phyloP scores from a whole-genome alignment of 495 filamentous ascomycete species.

The Daldinia concentrica region DNA sequence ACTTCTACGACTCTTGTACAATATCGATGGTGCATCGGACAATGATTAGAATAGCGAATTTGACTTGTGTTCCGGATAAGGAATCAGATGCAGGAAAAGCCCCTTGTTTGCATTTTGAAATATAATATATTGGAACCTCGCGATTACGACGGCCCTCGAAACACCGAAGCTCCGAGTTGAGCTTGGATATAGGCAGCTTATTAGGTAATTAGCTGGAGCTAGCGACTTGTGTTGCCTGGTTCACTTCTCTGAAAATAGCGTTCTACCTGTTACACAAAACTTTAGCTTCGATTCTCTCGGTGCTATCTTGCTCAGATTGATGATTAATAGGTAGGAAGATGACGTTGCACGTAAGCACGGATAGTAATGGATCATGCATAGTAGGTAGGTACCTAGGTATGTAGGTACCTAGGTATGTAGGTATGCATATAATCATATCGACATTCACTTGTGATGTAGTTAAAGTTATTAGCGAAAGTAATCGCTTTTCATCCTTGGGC shows the following conservation, averaged over 20 bases:
- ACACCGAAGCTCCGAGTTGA: conserved; percentile 20
- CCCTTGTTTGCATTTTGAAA: background rate
- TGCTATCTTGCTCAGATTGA: conserved; percentile 12
- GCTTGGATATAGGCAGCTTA: background rate
- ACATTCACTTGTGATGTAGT: background rate
- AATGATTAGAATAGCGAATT: background rate
- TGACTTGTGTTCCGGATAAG: background rate
- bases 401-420: too few species aligned
- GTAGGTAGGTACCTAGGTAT: background rate
- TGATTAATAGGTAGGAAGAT: conserved; percentile 2
- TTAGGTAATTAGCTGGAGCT: too few species aligned
- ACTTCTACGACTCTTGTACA: background rate
- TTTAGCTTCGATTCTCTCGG: conserved; percentile 1
- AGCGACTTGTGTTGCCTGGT: too few species aligned
- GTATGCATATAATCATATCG: background rate
- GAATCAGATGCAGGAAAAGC: background rate
- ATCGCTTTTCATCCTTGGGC: background rate
- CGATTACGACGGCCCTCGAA: conserved; percentile 9
- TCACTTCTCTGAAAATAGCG: background rate
- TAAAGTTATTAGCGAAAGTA: too few species aligned
- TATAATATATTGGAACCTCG: background rate
- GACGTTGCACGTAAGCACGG: conserved; percentile 3
- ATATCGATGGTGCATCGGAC: background rate
- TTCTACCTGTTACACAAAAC: background rate
- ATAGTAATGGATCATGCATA: background rate